Evolutionary conservation across 306 rosid genomes (phyloP), one percentile per base, ranked within the genome.

Genomic region (Senna tora): DNA sequence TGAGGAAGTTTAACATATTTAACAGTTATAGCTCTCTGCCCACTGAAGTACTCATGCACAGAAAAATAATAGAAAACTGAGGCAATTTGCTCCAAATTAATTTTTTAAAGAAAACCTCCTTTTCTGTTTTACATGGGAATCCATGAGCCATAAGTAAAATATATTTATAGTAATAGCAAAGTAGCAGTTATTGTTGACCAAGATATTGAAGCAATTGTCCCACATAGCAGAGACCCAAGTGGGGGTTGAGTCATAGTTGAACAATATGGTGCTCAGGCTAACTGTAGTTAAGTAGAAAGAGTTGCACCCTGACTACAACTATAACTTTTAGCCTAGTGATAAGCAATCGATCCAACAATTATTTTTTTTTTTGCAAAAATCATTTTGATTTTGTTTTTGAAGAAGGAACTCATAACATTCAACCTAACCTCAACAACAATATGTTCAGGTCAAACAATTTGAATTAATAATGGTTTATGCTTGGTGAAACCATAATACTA

Each of bases 361-460:
- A n/a, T n/a, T n/a, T n/a, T n/a, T n/a, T n/a, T n/a, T n/a, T n/a
- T n/a, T n/a, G n/a, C n/a, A n/a, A n/a, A n/a, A n/a, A n/a, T n/a
- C n/a, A n/a, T n/a, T n/a, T n/a, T n/a, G n/a, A n/a, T n/a, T n/a
- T n/a, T n/a, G n/a, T n/a, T n/a, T n/a, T n/a, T n/a, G n/a, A n/a
- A 67, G 38, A 61, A 32, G 5, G 28, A 14, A 67, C 51, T n/a
- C 16, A 7, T 38, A 53, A 76, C n/a, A 59, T 38, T 16, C 22
- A 69, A 9, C 5, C 12, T 16, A 39, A 25, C 52, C 58, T 62
- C n/a, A 62, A 61, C 43, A 52, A 13, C 50, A 72, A 45, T 19
- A 58, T 59, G 39, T 66, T 66, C 67, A 20, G 54, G 41, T 30
- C 71, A 58, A 79, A 5, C n/a, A 4, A 32, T 49, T 53, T 50